These are phyloP conservation scores for Anthracocystis setariae DNA, from an alignment of 1,284 basidiomycete genomes.

Conservation along the genomic window DNA sequence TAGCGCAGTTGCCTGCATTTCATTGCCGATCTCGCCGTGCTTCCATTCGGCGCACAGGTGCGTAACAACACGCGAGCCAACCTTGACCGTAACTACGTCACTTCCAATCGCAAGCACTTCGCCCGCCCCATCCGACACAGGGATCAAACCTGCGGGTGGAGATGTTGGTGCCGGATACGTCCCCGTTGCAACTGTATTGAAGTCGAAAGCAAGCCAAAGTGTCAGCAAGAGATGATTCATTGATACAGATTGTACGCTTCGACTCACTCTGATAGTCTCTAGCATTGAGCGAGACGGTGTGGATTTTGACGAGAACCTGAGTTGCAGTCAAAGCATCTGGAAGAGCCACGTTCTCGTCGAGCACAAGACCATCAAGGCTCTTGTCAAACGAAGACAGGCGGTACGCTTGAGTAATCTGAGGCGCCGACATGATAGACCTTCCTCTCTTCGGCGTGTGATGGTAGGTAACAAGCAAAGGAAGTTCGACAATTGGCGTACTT, in stretches of 20 bases:
- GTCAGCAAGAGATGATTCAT: not conserved
- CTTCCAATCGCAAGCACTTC: conserved; percentile 21
- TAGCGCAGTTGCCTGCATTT: conserved; percentile 37
- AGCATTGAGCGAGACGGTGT: conserved; percentile 44
- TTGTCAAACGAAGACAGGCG: conserved; percentile 27
- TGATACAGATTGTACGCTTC: too few relatives aligned
- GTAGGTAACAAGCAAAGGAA: not conserved
- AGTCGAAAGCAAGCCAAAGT: not conserved
- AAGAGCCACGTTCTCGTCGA: conserved; percentile 15
- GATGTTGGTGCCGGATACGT: conserved; percentile 39
- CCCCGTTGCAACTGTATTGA: conserved; percentile 17
- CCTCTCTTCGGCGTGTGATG: not conserved
- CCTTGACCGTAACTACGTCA: conserved; percentile 18
- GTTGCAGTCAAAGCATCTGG: conserved; percentile 9
- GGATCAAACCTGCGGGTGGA: conserved; percentile 19
- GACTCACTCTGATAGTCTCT: conserved; percentile 36
- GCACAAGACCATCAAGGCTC: conserved; percentile 23
- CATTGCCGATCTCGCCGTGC: conserved; percentile 34
- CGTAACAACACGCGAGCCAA: conserved; percentile 31
- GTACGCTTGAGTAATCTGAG: conserved; percentile 23
- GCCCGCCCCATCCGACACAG: conserved; percentile 39
- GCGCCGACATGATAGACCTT: conserved; percentile 10
- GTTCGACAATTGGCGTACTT: too few relatives aligned
- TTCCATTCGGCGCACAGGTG: conserved; percentile 36
- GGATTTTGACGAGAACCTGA: conserved; percentile 30